Base-by-base conservation (phyloP, 352 stramenopile species). In the Phytophthora pini region DNA sequence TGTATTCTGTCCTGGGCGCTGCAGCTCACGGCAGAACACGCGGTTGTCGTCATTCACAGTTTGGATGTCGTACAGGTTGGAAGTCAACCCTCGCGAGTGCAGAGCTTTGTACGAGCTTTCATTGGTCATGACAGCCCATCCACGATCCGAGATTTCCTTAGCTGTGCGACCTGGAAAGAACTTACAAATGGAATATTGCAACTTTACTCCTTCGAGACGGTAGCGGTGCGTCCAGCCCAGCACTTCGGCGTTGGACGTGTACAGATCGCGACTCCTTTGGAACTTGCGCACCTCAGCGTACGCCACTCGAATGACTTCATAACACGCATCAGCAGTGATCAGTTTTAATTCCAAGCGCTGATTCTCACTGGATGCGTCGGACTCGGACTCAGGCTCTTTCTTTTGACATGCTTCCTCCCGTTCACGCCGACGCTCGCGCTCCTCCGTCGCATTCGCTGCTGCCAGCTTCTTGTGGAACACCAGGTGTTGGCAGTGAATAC, bases 101-200 rank as follows among this genome's bases (percentile, higher is more conserved):
- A 83, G 60, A 34, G 55, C 51, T 32, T 59, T 62, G 31, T 80
- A 76, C 36, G 41, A 64, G 10, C 68, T 58, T 40, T 66, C 46
- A 17, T 46, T 76, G 12, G 74, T 78, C 68, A 82, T 79, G 32
- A 82, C 55, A 11, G 36, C 13, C 74, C 74, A 83, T 13, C 68
- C 61, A 22, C 75, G 71, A 48, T 72, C 58, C 1, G 61, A 69
- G 10, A 79, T 13, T 38, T 74, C 61, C 17, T 50, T 60, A 7
- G 72, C 56, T 26, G 72, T 68, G 26, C 51, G 17, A 26, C 45
- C 52, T 10, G 61, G 43, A 53, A 83, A 83, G 47, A 61, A 67
- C 56, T 83, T 83, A 20, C 43, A 57, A 20, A 83, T 73, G 34
- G 70, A 71, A 34, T 80, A 83, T 56, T 79, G 73, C 39, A 83